These are phyloP conservation scores for Claviceps cyperi DNA, from an alignment of 2,329 filamentous ascomycete species.

Conservation along the genomic window DNA sequence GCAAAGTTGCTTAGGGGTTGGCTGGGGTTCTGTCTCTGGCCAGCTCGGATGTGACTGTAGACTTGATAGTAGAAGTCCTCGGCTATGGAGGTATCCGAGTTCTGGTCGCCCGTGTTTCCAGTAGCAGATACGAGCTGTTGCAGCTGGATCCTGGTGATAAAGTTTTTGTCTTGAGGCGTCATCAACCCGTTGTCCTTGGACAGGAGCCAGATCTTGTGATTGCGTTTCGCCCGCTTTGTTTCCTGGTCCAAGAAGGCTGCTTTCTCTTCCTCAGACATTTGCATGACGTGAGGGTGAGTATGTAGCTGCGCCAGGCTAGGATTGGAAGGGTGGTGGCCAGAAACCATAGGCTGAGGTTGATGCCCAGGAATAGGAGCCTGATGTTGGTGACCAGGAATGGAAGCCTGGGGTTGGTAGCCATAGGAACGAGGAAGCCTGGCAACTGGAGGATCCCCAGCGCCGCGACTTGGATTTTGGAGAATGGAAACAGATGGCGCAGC, in stretches of 20 bases:
- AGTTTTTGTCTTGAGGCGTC: conserved; percentile 99
- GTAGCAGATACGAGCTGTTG: conserved; percentile 91
- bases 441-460: conserved; percentile 32
- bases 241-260: conserved; percentile 76
- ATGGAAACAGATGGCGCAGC: conserved; percentile 56
- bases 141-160: conserved; percentile 93
- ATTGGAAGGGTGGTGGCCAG: conserved; percentile 22
- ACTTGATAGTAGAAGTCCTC: conserved; percentile 99
- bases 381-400: conserved; percentile 26
- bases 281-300: conserved; percentile 35
- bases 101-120: conserved; percentile 68
- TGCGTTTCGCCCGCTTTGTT: conserved; percentile 86
- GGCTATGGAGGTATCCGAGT: conserved; percentile 63
- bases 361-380: conserved; percentile 35
- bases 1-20: conserved; percentile 93
- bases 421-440: conserved; percentile 22
- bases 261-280: conserved; percentile 73
- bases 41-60: conserved; percentile 83
- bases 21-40: conserved; percentile 77
- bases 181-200: conserved; percentile 94
- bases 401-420: conserved; percentile 37
- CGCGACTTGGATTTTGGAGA: conserved; percentile 62
- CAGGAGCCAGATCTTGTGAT: conserved; percentile 91
- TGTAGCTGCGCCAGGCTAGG: conserved; percentile 17
- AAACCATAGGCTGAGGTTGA: conserved; percentile 37